A percentile compares a stretch with the other conserved stretches of the same genome.
phyloP scores from a whole-genome alignment of 2,329 filamentous ascomycete species.

The Davidsoniella neocaledoniae region DNA sequence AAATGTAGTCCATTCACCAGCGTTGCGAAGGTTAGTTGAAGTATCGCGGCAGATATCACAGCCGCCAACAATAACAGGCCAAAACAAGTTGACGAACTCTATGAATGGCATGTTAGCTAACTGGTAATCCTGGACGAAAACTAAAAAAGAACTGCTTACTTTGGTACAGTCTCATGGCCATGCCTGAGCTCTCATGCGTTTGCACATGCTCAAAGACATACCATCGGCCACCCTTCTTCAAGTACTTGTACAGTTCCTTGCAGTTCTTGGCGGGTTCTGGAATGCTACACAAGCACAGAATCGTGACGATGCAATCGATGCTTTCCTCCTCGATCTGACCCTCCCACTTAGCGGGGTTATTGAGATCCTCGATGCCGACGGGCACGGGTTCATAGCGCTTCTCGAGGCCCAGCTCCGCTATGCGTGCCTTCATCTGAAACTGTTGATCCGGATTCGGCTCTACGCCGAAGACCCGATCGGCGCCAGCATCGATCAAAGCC shows the following conservation, averaged over 20 bases:
- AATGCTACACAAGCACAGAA: slow-evolving; percentile 47
- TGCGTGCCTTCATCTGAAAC: slow-evolving; percentile 26
- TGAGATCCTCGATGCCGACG: slow-evolving; percentile 43
- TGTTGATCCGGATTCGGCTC: slow-evolving; percentile 45
- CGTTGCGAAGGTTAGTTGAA: slow-evolving; percentile 27
- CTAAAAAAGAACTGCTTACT: slow-evolving; percentile 23
- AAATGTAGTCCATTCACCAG: slow-evolving; percentile 32
- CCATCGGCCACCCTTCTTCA: slow-evolving; percentile 46
- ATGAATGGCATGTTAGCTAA: background rate
- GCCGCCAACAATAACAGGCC: slow-evolving; percentile 34
- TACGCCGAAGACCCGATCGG: slow-evolving; percentile 39
- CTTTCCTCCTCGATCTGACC: slow-evolving; percentile 32
- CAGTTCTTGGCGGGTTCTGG: slow-evolving; percentile 41
- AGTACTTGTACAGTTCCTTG: slow-evolving; percentile 34
- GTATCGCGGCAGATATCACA: slow-evolving; percentile 35
- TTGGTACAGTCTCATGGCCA: slow-evolving; percentile 31
- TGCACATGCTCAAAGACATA: slow-evolving; percentile 46
- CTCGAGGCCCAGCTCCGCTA: slow-evolving; percentile 34
- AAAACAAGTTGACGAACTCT: slow-evolving; percentile 35
- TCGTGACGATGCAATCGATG: slow-evolving; percentile 41
- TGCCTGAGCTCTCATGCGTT: slow-evolving; percentile 22
- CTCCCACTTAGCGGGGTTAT: slow-evolving; percentile 24
- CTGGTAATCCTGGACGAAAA: background rate
- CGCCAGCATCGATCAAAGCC: slow-evolving; percentile 25
- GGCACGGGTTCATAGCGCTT: slow-evolving; percentile 45